Evolutionary conservation across 768 basidiomycete species (phyloP), one percentile per base, ranked within the genome.

Genomic region (Collybiopsis luxurians): DNA sequence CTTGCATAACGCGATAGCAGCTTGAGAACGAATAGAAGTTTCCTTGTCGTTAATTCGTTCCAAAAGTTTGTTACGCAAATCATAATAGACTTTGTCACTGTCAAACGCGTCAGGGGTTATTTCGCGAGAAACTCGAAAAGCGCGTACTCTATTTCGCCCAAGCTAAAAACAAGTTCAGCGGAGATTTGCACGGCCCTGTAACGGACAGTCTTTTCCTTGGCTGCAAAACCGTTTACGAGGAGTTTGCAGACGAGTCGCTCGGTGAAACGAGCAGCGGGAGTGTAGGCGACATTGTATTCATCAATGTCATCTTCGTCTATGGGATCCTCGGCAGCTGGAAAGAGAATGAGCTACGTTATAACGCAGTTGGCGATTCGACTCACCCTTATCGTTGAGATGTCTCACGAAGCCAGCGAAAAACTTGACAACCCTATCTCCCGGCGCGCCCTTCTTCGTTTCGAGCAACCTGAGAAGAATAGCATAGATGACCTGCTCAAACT

Each of bases 171-270:
- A 79, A 94, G 87, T 63, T 90, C 86, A 0, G 89, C 83, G 13
- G 92, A 79, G n/a, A 85, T 72, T 53, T 90, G 87, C 2, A 91
- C 75, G 30, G 85, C 86, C 19, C 95, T 85, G 66, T 86, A 96
- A 4, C 95, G 82, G 38, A 92, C 86, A 42, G 77, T 79, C 72
- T 95, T 98, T 73, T 96, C 92, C 68, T 94, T 96, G 3, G 93
- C 87, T 17, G 75, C 63, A 69, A 93, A 92, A 2, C 93, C 95
- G 57, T 79, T 79, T 58, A 94, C 73, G 59, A 94, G 73, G 27
- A 96, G 78, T 65, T 85, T 85, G 23, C 75, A 75, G 34, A 94
- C 75, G 11, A 93, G 73, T 52, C 76, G 75, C 7, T 78, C 76
- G 1, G 87, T 80, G 64, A 95, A 89, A 40, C 92, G 82, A 2